A percentile compares a stretch with the other conserved stretches of the same genome.
These are phyloP conservation scores for Trypanosoma theileri DNA, from an alignment of 208 protist genomes.

Conservation along the genomic window DNA sequence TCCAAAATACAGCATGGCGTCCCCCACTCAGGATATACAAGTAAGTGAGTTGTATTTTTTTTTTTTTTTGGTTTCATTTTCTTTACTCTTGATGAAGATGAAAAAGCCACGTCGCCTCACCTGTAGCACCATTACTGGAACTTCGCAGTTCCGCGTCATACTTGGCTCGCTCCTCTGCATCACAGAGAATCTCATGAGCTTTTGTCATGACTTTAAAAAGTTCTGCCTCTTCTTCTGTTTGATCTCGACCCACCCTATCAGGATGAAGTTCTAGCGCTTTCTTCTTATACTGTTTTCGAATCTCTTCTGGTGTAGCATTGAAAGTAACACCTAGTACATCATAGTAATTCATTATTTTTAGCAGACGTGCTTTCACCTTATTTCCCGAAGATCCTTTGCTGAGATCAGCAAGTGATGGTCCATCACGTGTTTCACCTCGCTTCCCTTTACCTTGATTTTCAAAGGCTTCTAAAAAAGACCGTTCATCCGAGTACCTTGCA, in stretches of 20 bases:
- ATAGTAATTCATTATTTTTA: slow-evolving; percentile 91
- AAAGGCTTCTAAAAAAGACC: slow-evolving; percentile 71
- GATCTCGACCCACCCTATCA: slow-evolving; percentile 58
- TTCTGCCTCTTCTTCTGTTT: slow-evolving; percentile 81
- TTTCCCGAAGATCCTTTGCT: slow-evolving; percentile 43
- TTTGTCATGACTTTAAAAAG: slow-evolving; percentile 91
- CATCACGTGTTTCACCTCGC: slow-evolving; percentile 1
- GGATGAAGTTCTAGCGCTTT: slow-evolving; percentile 89
- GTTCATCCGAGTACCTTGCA: slow-evolving; percentile 48
- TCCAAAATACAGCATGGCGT: too few species aligned
- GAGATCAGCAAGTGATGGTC: slow-evolving; percentile 33
- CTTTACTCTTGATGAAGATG: slow-evolving; percentile 33
- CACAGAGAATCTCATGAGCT: slow-evolving; percentile 80
- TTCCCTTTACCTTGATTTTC: slow-evolving; percentile 52
- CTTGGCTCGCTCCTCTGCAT: slow-evolving; percentile 47
- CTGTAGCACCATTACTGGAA: not conserved
- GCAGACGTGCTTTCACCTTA: slow-evolving; percentile 66
- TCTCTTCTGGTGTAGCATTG: slow-evolving; percentile 66
- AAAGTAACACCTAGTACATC: slow-evolving; percentile 82
- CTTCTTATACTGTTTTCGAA: slow-evolving; percentile 75
- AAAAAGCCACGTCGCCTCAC: slow-evolving; percentile 42
- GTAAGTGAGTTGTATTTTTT: too few species aligned
- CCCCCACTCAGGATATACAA: too few species aligned
- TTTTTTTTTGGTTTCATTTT: too few species aligned
- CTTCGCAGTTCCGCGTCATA: slow-evolving; percentile 61